Conservation (phyloP, 768 basidiomycete genomes). For the Trametes cubensis region DNA sequence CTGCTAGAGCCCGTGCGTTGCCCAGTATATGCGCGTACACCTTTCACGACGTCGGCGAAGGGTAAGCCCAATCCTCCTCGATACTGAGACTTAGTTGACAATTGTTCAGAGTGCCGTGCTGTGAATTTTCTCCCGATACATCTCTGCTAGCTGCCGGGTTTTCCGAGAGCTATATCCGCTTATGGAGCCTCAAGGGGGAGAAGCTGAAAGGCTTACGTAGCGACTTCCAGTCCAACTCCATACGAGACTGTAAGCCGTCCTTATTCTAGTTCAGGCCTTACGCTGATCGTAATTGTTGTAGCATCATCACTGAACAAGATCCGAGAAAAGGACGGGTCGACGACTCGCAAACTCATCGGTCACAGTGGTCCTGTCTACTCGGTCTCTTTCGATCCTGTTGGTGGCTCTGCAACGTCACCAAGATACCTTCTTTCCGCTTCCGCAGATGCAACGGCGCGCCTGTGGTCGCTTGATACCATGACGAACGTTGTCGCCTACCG, state of each 20-base stretch:
- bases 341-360: constrained; percentile 93
- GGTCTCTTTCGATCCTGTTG: constrained; percentile 88
- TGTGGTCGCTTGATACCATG: constrained; percentile 97
- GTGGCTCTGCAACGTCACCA: constrained; percentile 84
- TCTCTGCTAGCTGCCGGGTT: constrained; percentile 95
- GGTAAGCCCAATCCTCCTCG: constrained; percentile 53
- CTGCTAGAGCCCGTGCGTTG: constrained; percentile 64
- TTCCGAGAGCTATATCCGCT: constrained; percentile 89
- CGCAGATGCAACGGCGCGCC: constrained; percentile 84
- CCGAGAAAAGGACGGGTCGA: constrained; percentile 77
- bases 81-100: not conserved
- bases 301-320: constrained; percentile 64
- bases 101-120: constrained; percentile 72
- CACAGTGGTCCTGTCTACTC: constrained; percentile 97
- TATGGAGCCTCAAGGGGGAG: constrained; percentile 96
- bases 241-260: constrained; percentile 65
- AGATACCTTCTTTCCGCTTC: constrained; percentile 89
- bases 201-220: constrained; percentile 76
- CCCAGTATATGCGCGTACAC: constrained; percentile 97
- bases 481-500: constrained; percentile 91
- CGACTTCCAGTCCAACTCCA: constrained; percentile 67
- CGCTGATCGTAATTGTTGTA: constrained; percentile 32
- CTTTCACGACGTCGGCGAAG: constrained; percentile 91
- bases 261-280: not conserved
- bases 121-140: constrained; percentile 87